Percentiles rank a stretch among this genome's conserved stretches.
Evolutionary conservation across 108 stramenopile species (phyloP).

Genomic region (Pelagomonas calceolata): DNA sequence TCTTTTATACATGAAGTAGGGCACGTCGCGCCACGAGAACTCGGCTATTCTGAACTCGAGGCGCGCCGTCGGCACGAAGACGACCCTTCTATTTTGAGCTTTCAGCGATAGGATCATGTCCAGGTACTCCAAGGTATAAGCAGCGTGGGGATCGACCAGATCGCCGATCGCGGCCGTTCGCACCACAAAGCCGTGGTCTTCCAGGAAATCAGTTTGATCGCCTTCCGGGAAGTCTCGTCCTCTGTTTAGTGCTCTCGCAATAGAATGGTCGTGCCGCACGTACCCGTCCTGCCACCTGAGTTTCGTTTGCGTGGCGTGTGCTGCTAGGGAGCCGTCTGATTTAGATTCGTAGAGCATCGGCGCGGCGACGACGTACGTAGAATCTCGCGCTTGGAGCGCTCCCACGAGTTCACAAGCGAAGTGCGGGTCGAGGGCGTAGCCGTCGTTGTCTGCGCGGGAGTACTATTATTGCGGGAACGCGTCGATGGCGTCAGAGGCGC

Average conservation of each 20-base stretch:
- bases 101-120: slow-evolving; percentile 1
- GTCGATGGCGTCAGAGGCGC: too few species aligned
- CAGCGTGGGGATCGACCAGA: background rate
- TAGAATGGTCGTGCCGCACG: background rate
- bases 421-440: background rate
- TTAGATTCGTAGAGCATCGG: background rate
- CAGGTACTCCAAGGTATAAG: background rate
- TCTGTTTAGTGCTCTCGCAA: background rate
- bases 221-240: background rate
- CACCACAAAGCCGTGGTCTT: background rate
- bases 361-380: background rate
- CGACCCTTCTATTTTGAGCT: background rate
- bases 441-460: too few species aligned
- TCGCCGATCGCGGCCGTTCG: background rate
- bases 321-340: background rate
- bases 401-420: background rate
- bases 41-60: background rate
- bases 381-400: background rate
- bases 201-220: background rate
- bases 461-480: too few species aligned
- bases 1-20: background rate
- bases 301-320: background rate
- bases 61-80: background rate
- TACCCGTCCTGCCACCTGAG: background rate
- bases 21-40: background rate